A percentile compares a stretch with the other conserved stretches of the same genome.
These are phyloP conservation scores for Exophiala lecanii-corni DNA, from an alignment of 2,329 filamentous ascomycete genomes.

Conservation along the genomic window DNA sequence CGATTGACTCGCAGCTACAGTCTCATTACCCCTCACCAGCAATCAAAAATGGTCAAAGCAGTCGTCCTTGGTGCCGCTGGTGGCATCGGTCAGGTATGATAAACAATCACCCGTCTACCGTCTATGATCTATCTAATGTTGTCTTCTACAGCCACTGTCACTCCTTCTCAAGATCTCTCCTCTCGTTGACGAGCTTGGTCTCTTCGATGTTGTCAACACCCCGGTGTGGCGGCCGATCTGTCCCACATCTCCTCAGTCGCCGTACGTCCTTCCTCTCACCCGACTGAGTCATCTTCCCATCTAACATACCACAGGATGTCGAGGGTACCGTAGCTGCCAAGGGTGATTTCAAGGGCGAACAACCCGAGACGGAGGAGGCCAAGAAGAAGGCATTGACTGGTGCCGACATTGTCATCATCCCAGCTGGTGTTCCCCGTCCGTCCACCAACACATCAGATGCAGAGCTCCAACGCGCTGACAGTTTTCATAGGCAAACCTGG, in stretches of 20 bases:
- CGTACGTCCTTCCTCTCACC: slow-evolving; percentile 39
- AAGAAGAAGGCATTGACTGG: slow-evolving; percentile 84
- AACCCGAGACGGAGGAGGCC: slow-evolving; percentile 61
- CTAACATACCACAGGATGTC: slow-evolving; percentile 60
- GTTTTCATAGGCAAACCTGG: slow-evolving; percentile 77
- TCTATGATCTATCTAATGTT: slow-evolving; percentile 3
- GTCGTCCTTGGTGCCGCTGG: slow-evolving; percentile 91
- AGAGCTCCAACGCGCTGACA: slow-evolving; percentile 24
- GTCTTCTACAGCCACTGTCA: slow-evolving; percentile 70
- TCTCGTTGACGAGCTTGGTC: slow-evolving; percentile 82
- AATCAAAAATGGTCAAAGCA: slow-evolving; percentile 47
- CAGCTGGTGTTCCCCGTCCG: slow-evolving; percentile 94
- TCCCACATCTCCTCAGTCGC: slow-evolving; percentile 94
- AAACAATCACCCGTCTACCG: not conserved
- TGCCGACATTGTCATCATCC: slow-evolving; percentile 94
- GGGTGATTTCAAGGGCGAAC: slow-evolving; percentile 27
- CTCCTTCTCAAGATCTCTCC: slow-evolving; percentile 90
- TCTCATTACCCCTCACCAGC: slow-evolving; percentile 12
- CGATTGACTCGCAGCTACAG: too few species aligned
- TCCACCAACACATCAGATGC: slow-evolving; percentile 24
- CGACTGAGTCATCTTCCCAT: not conserved
- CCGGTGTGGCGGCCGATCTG: slow-evolving; percentile 90
- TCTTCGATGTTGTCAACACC: slow-evolving; percentile 99
- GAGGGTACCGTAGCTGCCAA: slow-evolving; percentile 76
- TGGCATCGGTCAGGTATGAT: slow-evolving; percentile 90